Percentiles rank a stretch among this genome's conserved stretches.
Evolutionary conservation across 805 yeast species (phyloP).

Genomic region (Yarrowia sp.): DNA sequence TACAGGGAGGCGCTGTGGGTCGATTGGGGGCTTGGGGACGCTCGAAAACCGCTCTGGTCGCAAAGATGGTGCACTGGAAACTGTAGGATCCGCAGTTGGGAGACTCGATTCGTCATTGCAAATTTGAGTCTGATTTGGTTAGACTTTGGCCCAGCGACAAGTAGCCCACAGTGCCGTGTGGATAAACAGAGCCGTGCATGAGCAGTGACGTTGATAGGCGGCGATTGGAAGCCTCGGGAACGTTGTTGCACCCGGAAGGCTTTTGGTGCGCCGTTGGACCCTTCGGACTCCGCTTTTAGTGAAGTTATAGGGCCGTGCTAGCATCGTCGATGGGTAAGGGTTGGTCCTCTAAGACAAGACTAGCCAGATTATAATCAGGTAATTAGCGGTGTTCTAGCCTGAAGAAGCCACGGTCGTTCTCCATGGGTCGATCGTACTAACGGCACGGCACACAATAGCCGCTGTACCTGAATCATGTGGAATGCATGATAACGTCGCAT

Average conservation of each 20-base stretch:
- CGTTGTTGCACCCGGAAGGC: background rate
- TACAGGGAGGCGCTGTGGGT: background rate
- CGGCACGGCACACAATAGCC: background rate
- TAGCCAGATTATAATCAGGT: too few species aligned
- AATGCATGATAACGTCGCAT: background rate
- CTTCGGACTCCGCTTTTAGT: background rate
- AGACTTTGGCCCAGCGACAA: background rate
- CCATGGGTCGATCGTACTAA: too few species aligned
- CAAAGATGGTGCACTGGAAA: too few species aligned
- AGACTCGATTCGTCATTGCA: background rate
- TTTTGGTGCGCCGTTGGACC: background rate
- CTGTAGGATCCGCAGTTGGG: background rate
- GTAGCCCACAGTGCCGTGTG: constrained; percentile 14
- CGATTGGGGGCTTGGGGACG: background rate
- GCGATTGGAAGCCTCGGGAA: background rate
- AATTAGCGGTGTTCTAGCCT: too few species aligned
- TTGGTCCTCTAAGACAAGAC: background rate
- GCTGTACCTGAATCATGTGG: background rate
- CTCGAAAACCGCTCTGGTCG: too few species aligned
- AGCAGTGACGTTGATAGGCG: background rate
- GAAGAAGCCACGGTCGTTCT: too few species aligned
- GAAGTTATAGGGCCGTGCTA: too few species aligned
- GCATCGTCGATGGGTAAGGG: background rate
- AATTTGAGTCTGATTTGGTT: constrained; percentile 20
- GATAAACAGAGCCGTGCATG: constrained; percentile 5